Conservation (phyloP, 257 asterid genomes). For the Schizonepeta tenuifolia region DNA sequence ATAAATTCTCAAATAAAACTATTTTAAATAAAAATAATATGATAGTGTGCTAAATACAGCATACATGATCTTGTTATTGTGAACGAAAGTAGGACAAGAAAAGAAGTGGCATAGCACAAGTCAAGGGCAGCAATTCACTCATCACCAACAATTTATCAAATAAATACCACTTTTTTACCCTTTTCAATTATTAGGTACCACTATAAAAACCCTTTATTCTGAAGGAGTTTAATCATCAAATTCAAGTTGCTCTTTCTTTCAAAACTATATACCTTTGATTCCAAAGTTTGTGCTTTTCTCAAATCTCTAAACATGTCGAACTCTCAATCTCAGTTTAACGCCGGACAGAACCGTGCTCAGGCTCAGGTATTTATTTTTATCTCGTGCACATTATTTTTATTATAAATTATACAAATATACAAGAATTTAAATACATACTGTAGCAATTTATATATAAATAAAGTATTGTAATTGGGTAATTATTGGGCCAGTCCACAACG, state of each 20-base stretch:
- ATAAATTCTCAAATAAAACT: no score
- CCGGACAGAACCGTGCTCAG: constrained; percentile 50
- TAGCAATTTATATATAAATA: no score
- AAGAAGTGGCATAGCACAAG: constrained; percentile 12
- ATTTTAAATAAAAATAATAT: background rate
- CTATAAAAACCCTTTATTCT: constrained; percentile 38
- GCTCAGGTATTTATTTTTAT: constrained; percentile 34
- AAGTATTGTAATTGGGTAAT: no score
- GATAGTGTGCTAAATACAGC: background rate
- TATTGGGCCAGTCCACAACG: constrained; percentile 46
- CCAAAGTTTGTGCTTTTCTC: background rate
- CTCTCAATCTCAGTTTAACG: constrained; percentile 40
- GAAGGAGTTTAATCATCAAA: constrained; percentile 10
- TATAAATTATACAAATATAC: no score
- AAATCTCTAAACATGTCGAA: constrained; percentile 50
- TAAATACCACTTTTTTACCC: background rate
- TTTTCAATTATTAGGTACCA: background rate
- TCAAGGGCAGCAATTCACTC: constrained; percentile 45
- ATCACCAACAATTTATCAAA: constrained; percentile 27
- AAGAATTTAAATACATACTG: no score
- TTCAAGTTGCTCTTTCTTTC: background rate
- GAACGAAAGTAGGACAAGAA: background rate
- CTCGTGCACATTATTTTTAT: no score
- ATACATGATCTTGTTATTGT: background rate
- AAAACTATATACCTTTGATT: background rate